phyloP scores from a whole-genome alignment of 2,329 filamentous ascomycete genomes.

The Aspergillus viridinutans region DNA sequence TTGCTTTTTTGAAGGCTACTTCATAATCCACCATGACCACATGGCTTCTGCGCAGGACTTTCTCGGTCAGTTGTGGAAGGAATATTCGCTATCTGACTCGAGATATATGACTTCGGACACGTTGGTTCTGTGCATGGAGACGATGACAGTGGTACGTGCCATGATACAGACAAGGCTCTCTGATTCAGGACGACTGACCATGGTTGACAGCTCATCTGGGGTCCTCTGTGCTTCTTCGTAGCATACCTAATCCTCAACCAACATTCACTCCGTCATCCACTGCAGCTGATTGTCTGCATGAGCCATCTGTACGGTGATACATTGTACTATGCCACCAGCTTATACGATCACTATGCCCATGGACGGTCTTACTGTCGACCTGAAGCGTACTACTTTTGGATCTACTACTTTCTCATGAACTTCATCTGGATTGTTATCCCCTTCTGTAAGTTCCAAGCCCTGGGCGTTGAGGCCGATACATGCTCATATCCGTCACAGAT shows the following conservation, averaged over 20 bases:
- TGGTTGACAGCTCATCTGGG: conserved; percentile 51
- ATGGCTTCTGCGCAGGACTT: conserved; percentile 67
- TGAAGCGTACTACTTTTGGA: conserved; percentile 62
- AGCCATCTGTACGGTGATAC: conserved; percentile 63
- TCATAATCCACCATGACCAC: conserved; percentile 62
- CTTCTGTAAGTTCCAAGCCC: conserved; percentile 41
- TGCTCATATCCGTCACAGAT: conserved; percentile 16
- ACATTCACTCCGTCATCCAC: conserved; percentile 54
- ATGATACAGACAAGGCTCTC: neutral
- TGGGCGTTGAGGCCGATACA: neutral
- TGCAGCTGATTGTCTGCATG: conserved; percentile 58
- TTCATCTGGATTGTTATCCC: conserved; percentile 63
- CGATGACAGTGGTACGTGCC: conserved; percentile 66
- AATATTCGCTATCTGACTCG: conserved; percentile 83
- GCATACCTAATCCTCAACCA: conserved; percentile 52
- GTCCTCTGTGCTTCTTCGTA: conserved; percentile 56
- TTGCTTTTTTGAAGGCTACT: conserved; percentile 82
- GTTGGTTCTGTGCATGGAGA: conserved; percentile 85
- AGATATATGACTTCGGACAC: conserved; percentile 77
- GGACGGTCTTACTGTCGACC: conserved; percentile 56
- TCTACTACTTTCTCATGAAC: conserved; percentile 64
- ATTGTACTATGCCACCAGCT: conserved; percentile 60
- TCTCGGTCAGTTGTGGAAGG: conserved; percentile 87
- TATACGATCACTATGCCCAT: conserved; percentile 56
- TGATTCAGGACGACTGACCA: neutral